Conservation (phyloP, 768 basidiomycete genomes). For the Boletellus sp. region DNA sequence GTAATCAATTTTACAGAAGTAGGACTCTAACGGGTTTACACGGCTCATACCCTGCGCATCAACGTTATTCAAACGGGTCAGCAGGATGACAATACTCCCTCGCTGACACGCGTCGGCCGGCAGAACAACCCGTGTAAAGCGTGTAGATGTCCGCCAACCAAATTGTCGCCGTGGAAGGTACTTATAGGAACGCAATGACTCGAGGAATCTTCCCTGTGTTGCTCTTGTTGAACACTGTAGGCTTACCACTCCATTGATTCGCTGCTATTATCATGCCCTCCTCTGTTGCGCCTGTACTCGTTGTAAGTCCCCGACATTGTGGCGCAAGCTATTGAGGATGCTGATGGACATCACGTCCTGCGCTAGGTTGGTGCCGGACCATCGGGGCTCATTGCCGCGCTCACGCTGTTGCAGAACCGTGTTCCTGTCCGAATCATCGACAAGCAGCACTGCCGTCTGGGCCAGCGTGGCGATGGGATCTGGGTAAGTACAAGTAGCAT, state of each 20-base stretch:
- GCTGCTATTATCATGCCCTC: conserved; percentile 6
- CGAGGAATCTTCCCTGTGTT: too few species aligned
- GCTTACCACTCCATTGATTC: background rate
- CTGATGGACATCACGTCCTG: background rate
- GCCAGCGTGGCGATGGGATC: conserved; percentile 39
- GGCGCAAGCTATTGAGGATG: background rate
- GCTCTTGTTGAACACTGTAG: background rate
- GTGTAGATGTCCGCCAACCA: too few species aligned
- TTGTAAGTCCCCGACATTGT: conserved; percentile 9
- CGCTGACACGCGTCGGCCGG: too few species aligned
- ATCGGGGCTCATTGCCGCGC: conserved; percentile 30
- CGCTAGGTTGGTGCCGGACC: conserved; percentile 30
- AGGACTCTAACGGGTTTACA: too few species aligned
- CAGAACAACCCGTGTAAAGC: too few species aligned
- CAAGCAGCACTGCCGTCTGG: conserved; percentile 36
- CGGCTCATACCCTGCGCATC: too few species aligned
- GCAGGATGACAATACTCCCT: too few species aligned
- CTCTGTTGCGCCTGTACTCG: conserved; percentile 16
- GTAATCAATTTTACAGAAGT: too few species aligned
- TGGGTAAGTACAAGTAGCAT: conserved; percentile 27
- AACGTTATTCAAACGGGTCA: too few species aligned
- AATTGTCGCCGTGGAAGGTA: background rate
- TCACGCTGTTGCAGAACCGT: conserved; percentile 38
- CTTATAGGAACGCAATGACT: background rate
- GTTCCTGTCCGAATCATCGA: conserved; percentile 52